These are phyloP conservation scores for Styphnolobium japonicum DNA, from an alignment of 306 rosid genomes.

Conservation along the genomic window DNA sequence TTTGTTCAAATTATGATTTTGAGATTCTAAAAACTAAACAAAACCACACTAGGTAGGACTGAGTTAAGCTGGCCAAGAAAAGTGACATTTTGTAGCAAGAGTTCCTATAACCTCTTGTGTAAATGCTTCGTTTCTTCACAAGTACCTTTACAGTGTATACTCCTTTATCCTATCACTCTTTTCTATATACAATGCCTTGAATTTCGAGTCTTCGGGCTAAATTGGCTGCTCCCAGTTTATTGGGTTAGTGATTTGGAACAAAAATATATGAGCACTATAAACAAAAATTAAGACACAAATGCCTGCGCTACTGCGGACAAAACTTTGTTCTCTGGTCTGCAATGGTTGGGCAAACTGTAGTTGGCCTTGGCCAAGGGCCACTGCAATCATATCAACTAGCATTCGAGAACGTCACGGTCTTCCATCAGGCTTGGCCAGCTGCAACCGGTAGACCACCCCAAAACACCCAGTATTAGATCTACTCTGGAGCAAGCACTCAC, in stretches of 20 bases:
- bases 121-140: constrained; percentile 40
- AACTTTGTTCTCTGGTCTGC: constrained; percentile 61
- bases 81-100: background rate
- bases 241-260: constrained; percentile 46
- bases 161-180: constrained; percentile 65
- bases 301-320: constrained; percentile 52
- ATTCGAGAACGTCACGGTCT: constrained; percentile 47
- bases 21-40: too few relatives aligned
- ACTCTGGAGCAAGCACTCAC: constrained; percentile 63
- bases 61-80: constrained; percentile 1
- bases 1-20: too few relatives aligned
- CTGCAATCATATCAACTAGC: constrained; percentile 43
- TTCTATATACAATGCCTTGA: constrained; percentile 75
- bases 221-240: constrained; percentile 54
- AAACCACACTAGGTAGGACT: background rate
- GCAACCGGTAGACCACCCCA: constrained; percentile 99
- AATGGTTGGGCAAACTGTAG: constrained; percentile 24
- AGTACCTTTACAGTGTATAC: constrained; percentile 60
- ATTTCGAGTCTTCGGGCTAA: constrained; percentile 43
- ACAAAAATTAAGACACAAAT: constrained; percentile 37
- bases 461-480: constrained; percentile 70
- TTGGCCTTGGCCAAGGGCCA: background rate
- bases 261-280: constrained; percentile 44
- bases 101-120: constrained; percentile 29
- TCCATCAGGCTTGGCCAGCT: constrained; percentile 79